phyloP scores from a whole-genome alignment of 305 asterid genomes.

The Fraxinus ornus region DNA sequence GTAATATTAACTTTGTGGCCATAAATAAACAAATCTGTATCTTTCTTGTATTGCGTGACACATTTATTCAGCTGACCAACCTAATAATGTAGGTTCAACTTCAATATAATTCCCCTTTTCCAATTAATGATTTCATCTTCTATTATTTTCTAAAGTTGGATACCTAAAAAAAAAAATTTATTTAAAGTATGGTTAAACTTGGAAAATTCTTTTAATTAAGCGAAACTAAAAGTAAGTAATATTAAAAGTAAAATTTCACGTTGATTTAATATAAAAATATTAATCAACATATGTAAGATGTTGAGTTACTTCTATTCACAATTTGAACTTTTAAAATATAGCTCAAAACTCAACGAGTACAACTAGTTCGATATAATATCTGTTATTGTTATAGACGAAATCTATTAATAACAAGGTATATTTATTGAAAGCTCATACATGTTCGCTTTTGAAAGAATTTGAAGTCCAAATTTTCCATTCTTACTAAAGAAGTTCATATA shows the following conservation, averaged over 20 bases:
- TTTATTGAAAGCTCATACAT: background rate
- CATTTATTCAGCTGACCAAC: background rate
- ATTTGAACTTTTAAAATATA: background rate
- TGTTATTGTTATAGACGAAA: no score
- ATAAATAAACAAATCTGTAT: background rate
- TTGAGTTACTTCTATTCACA: no score
- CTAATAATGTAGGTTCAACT: background rate
- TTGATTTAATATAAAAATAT: background rate
- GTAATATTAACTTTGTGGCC: background rate
- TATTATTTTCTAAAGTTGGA: background rate
- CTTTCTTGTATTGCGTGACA: background rate
- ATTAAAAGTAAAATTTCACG: background rate
- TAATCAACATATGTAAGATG: background rate
- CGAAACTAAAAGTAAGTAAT: background rate
- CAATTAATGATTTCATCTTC: background rate
- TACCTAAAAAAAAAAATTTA: background rate
- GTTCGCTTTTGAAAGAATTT: background rate
- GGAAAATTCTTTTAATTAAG: no score
- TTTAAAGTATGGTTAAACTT: background rate
- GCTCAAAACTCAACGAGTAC: background rate
- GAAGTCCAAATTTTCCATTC: background rate
- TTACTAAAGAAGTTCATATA: background rate
- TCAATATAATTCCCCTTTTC: background rate
- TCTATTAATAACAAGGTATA: background rate
- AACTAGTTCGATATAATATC: no score